Percentiles rank a stretch among this genome's conserved stretches.
These are phyloP conservation scores for Fonsecaea nubica DNA, from an alignment of 2,329 filamentous ascomycete species.

Conservation along the genomic window DNA sequence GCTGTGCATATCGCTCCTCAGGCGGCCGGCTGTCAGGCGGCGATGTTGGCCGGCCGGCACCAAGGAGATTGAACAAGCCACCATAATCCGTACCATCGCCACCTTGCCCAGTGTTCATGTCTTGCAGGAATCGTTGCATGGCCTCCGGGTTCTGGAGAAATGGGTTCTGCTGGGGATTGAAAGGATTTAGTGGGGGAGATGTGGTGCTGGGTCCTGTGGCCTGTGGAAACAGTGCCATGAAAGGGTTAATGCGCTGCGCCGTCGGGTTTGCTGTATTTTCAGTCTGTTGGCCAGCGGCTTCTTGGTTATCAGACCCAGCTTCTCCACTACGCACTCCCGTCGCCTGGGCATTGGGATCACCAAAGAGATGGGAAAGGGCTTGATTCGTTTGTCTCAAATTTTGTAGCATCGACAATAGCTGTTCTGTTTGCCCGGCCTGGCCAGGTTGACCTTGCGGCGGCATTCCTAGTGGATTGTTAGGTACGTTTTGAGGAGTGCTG, in stretches of 20 bases:
- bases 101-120: conserved; percentile 47
- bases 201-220: conserved; percentile 34
- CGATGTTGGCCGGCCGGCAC: conserved; percentile 51
- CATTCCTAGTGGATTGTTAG: background rate
- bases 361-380: background rate
- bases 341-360: conserved; percentile 48
- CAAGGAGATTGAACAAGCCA: conserved; percentile 44
- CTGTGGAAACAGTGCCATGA: conserved; percentile 68
- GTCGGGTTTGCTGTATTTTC: conserved; percentile 39
- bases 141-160: conserved; percentile 66
- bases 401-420: conserved; percentile 45
- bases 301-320: conserved; percentile 47
- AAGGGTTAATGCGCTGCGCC: conserved; percentile 65
- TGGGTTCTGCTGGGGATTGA: conserved; percentile 55
- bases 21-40: conserved; percentile 85
- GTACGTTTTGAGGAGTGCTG: background rate
- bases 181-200: conserved; percentile 46
- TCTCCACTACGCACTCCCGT: conserved; percentile 40
- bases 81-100: conserved; percentile 53
- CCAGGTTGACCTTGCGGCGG: background rate
- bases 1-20: conserved; percentile 89
- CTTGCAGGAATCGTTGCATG: conserved; percentile 63
- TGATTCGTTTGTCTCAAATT: background rate
- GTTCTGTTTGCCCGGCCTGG: background rate
- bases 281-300: conserved; percentile 44